Evolutionary conservation across 2,329 filamentous ascomycete species (phyloP), one percentile per base, ranked within the genome.

Genomic region (Aspergillus pseudonomiae): DNA sequence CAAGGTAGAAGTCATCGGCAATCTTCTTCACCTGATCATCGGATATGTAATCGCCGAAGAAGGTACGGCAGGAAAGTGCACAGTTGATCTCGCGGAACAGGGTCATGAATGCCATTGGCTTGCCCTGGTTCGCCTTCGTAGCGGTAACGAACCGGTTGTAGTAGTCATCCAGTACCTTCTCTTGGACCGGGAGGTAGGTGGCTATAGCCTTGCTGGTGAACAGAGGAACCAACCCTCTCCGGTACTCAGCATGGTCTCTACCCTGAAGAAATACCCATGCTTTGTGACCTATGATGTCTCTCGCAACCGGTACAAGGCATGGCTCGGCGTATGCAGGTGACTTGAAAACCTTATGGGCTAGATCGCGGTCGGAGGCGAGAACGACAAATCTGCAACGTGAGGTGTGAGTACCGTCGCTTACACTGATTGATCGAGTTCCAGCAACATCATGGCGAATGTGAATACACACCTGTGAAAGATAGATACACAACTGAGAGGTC

Each of bases 241-340:
- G 91, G 81, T 94, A 97, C 75, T 97, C 93, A 68, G 94, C 89
- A 71, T 97, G 93, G 43, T 88, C 86, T 80, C 92, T 94, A 70
- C 93, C 93, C 71, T 96, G 92, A 57, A 97, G 85, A 80, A 97
- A 97, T 10, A 96, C 93, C 91, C 92, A 97, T 82, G 95, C 94
- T 71, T 91, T 90, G 61, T 88, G 85, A 60, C 93, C 91, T 52
- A 97, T 86, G 45, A 97, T 89, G 80, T 96, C 96, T 79, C 91
- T 88, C 28, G 93, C 93, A 63, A 90, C 87, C 74, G 96, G 92
- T 64, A 97, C 93, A 67, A 97, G 91, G 73, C 92, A 96, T 53
- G 93, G 93, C 81, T 96, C 95, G 73, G 93, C 91, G 74, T 88
- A 96, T 52, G 82, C 77, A 19, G 93, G 93, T 16, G 92, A 93